phyloP scores from a whole-genome alignment of 23 red algal genomes.

The Cyanidioschyzon merolae region DNA sequence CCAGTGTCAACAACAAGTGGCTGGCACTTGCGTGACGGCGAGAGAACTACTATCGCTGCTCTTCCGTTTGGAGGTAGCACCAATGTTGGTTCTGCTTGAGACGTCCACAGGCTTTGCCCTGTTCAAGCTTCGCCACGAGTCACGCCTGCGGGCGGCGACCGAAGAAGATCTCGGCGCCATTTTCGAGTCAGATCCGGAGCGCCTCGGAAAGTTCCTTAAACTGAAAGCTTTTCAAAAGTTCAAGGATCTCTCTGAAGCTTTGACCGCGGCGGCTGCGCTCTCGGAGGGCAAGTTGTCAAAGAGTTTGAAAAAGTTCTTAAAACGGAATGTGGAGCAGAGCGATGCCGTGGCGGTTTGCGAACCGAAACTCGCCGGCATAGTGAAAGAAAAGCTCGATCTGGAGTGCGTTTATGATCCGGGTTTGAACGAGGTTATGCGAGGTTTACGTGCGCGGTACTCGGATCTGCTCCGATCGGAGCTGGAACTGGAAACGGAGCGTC shows the following conservation, averaged over 20 bases:
- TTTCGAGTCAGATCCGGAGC: background rate
- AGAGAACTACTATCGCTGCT: no score
- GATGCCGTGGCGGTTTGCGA: constrained; percentile 72
- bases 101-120: constrained; percentile 93
- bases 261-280: constrained; percentile 60
- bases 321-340: constrained; percentile 34
- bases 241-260: constrained; percentile 60
- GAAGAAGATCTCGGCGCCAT: constrained; percentile 19
- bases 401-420: constrained; percentile 55
- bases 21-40: no score
- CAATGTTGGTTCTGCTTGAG: constrained; percentile 95
- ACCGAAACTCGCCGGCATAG: constrained; percentile 71
- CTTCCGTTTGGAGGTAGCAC: no score
- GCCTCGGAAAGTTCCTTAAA: constrained; percentile 40
- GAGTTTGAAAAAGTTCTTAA: constrained; percentile 78
- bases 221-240: constrained; percentile 84
- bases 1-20: no score
- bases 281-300: constrained; percentile 87
- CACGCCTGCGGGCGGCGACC: background rate
- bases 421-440: constrained; percentile 48
- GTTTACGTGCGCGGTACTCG: constrained; percentile 51
- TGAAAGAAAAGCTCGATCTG: constrained; percentile 73
- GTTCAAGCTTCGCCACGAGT: constrained; percentile 48
- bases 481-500: constrained; percentile 26
- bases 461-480: constrained; percentile 38